Base-by-base conservation (phyloP, 225 moss, liverwort and hornwort genomes). In the Takakia lepidozioides region DNA sequence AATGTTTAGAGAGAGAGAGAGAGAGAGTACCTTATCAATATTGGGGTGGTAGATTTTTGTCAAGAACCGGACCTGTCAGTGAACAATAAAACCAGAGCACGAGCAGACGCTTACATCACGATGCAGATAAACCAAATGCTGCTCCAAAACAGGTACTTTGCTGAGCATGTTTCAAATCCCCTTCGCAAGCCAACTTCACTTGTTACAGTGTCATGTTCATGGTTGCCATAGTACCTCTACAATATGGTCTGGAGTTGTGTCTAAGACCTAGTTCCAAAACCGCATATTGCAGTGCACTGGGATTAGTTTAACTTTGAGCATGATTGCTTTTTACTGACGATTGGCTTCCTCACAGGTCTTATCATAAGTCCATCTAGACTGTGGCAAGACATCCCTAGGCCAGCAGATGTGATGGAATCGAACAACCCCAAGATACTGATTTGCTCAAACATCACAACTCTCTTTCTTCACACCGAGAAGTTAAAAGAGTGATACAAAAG, bases 1-100 rank as follows among this genome's bases (percentile, higher is more conserved):
- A n/a, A n/a, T n/a, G n/a, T n/a, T n/a, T 19, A 7, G 17, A 29
- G 26, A 26, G 48, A 49, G 48, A 4, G 27, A 14, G 3, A 18
- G 13, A 49, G 27, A 14, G 27, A 17, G 34, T 39, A 87, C 95
- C 90, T 95, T 95, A 52, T 95, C 90, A 56, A 95, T 95, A 54
- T 95, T 95, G 43, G 90, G 95, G 56, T 95, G 95, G 45, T 95
- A 95, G 25, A 95, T 95, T 74, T 90, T 95, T 27, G 90, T 95
- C 66, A 95, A 73, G 60, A 95, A 95, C 47, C 90, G 79, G 21
- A 90, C 90, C 95, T 95, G 77, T 51, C 47, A n/a, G 27, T 20
- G 10, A 35, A 16, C 11, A 19, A 51, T 10, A 29, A 37, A 29
- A n/a, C 16, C 24, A 14, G 19, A 10, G 19, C 27, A 48, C 15